phyloP scores from a whole-genome alignment of 1,284 basidiomycete genomes.

The Austroboletus sp. region DNA sequence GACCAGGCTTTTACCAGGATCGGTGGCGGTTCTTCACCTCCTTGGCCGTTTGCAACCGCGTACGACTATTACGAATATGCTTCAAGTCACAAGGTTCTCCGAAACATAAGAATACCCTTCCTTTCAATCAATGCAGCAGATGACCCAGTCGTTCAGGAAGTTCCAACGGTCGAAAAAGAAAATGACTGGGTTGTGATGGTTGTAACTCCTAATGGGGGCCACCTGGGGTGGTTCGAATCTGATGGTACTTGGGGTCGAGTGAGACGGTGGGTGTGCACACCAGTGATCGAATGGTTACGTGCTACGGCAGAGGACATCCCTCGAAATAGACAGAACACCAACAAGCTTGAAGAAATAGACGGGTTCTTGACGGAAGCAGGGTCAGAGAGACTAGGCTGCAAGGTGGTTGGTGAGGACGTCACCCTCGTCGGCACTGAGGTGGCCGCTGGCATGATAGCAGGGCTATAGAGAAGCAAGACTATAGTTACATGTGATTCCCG shows the following conservation, averaged over 20 bases:
- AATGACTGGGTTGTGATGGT: constrained; percentile 67
- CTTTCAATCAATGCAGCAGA: constrained; percentile 85
- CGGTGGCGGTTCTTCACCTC: constrained; percentile 71
- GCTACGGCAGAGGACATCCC: constrained; percentile 52
- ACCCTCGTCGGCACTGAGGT: constrained; percentile 36
- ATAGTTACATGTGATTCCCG: constrained; percentile 15
- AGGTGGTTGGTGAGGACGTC: constrained; percentile 34
- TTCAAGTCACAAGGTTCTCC: constrained; percentile 48
- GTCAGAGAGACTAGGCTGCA: constrained; percentile 38
- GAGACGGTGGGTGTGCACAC: constrained; percentile 64
- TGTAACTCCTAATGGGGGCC: constrained; percentile 78
- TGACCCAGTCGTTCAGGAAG: constrained; percentile 76
- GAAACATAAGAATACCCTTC: constrained; percentile 60
- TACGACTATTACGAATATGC: constrained; percentile 81
- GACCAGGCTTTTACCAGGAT: constrained; percentile 65
- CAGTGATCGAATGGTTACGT: constrained; percentile 70
- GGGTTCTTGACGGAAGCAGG: constrained; percentile 53
- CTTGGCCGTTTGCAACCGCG: constrained; percentile 74
- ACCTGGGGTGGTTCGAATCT: constrained; percentile 89
- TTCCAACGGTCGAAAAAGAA: constrained; percentile 53
- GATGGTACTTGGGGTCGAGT: constrained; percentile 40
- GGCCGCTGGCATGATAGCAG: constrained; percentile 38
- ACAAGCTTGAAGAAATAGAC: constrained; percentile 42
- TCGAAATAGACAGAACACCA: constrained; percentile 28
- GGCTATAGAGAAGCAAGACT: constrained; percentile 31